A percentile compares a stretch with the other conserved stretches of the same genome.
These are phyloP conservation scores for Dicorynia guianensis DNA, from an alignment of 306 rosid genomes.

Conservation along the genomic window DNA sequence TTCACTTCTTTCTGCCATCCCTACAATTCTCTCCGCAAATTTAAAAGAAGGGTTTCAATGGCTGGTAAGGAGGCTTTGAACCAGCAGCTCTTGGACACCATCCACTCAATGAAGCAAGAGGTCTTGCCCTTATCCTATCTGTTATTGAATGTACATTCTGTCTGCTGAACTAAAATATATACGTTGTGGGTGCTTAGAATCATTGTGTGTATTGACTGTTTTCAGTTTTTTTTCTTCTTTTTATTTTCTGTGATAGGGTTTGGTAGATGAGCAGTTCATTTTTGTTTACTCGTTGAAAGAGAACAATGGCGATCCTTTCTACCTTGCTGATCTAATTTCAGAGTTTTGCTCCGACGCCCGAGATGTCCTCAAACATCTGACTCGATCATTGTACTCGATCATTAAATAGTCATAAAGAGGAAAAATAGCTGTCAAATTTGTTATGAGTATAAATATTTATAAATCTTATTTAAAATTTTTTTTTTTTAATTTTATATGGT, in stretches of 20 bases:
- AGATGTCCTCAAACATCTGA: slow-evolving; percentile 10
- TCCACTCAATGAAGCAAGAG: neutral
- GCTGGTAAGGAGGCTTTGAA: neutral
- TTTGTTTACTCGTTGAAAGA: slow-evolving; percentile 33
- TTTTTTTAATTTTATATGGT: neutral
- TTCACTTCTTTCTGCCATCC: no score
- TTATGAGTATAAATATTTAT: neutral
- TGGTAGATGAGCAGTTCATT: slow-evolving; percentile 36
- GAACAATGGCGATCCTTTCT: slow-evolving; percentile 13
- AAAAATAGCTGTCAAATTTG: neutral
- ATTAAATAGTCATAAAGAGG: no score
- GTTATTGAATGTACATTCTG: neutral
- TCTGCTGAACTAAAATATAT: neutral
- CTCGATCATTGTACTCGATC: slow-evolving; percentile 25
- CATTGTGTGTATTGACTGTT: neutral
- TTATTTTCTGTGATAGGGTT: slow-evolving; percentile 11
- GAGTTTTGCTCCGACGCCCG: slow-evolving; percentile 24
- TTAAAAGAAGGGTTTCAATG: neutral
- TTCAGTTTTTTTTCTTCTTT: neutral
- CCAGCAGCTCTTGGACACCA: neutral
- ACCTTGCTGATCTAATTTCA: slow-evolving; percentile 8
- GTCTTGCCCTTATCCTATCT: neutral
- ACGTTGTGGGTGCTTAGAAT: neutral
- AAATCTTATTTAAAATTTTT: neutral
- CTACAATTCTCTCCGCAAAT: no score